phyloP scores from a whole-genome alignment of 208 protist genomes.

The Acanthamoeba healyi region DNA sequence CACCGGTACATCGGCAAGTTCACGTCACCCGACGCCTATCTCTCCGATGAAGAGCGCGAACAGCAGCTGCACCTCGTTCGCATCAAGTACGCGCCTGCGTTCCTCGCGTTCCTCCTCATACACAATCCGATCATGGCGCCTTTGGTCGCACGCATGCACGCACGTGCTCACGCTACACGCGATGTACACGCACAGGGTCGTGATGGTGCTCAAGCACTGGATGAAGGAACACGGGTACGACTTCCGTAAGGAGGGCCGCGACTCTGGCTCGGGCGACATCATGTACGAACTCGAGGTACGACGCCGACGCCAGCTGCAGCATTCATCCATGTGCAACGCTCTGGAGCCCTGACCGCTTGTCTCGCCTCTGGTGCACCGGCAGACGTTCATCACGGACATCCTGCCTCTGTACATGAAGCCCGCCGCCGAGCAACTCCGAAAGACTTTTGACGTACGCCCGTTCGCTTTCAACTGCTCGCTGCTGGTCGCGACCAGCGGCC shows the following conservation, averaged over 20 bases:
- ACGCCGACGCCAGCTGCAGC: no score
- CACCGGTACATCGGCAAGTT: conserved; percentile 21
- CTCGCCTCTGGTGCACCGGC: background rate
- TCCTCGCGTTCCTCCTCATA: background rate
- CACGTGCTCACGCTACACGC: background rate
- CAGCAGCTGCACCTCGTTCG: conserved; percentile 57
- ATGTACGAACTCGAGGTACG: conserved; percentile 39
- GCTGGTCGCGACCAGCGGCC: no score
- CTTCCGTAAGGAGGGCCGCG: conserved; percentile 56
- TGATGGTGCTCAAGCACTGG: conserved; percentile 66
- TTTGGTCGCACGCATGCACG: background rate
- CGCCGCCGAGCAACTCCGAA: conserved; percentile 22
- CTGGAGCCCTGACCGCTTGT: no score
- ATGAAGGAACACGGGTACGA: conserved; percentile 43
- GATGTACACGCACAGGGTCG: background rate
- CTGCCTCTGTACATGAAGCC: conserved; percentile 58
- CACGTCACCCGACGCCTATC: background rate
- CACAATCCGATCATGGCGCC: no score
- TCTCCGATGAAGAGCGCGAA: background rate
- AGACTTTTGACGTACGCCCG: conserved; percentile 25
- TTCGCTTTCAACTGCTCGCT: no score
- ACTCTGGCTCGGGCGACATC: background rate
- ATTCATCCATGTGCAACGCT: no score
- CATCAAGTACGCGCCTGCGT: background rate
- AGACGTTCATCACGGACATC: conserved; percentile 40